Conservation (phyloP, 345 rosid genomes). For the Linum tenue region DNA sequence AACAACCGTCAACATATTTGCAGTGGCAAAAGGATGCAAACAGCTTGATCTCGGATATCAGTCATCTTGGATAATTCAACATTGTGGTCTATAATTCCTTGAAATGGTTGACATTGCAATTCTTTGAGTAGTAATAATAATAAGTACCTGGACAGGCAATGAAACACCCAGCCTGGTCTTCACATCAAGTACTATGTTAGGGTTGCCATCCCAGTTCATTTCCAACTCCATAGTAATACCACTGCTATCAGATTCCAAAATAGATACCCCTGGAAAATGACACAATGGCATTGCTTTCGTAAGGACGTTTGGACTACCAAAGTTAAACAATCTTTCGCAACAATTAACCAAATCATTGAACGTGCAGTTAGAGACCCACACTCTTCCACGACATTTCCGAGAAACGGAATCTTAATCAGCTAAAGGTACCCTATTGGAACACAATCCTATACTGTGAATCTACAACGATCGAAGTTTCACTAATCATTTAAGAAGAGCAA, state of each 20-base stretch:
- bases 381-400: not conserved
- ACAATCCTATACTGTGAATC: not conserved
- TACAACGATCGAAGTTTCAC: not conserved
- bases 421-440: not conserved
- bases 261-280: constrained; percentile 18
- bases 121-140: too few relatives aligned
- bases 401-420: not conserved
- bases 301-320: constrained; percentile 2
- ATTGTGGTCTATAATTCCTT: not conserved
- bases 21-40: not conserved
- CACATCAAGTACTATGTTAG: constrained; percentile 25
- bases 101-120: not conserved
- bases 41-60: not conserved
- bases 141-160: constrained; percentile 28
- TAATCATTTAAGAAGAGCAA: not conserved
- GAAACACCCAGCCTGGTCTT: constrained; percentile 28
- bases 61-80: not conserved
- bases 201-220: constrained; percentile 34
- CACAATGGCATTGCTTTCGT: constrained; percentile 2
- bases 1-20: not conserved
- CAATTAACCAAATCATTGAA: not conserved
- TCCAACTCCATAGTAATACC: constrained; percentile 32
- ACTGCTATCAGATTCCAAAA: constrained; percentile 21
- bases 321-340: not conserved
- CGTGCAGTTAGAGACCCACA: not conserved